phyloP scores from a whole-genome alignment of 352 stramenopile genomes.

The Pythium rishiriense region DNA sequence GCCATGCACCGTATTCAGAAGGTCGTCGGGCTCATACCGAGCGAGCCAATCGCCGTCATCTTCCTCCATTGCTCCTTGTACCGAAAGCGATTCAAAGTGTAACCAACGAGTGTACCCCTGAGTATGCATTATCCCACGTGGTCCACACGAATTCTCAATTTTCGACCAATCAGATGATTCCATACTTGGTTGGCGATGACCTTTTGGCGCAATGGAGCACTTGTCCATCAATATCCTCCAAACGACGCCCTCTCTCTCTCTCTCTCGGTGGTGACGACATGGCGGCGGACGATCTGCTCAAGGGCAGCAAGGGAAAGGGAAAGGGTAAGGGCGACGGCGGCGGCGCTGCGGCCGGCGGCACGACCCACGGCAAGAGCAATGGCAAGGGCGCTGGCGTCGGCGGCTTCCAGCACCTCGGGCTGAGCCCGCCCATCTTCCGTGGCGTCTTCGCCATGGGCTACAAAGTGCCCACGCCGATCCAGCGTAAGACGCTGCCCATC shows the following conservation, averaged over 20 bases:
- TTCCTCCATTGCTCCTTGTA: constrained; percentile 4
- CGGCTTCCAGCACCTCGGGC: constrained; percentile 84
- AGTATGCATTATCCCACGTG: constrained; percentile 4
- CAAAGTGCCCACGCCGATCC: constrained; percentile 98
- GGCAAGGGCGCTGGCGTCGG: constrained; percentile 72
- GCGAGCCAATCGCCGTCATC: constrained; percentile 51
- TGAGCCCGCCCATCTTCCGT: constrained; percentile 76
- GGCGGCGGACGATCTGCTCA: constrained; percentile 69
- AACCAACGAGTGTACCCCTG: background rate
- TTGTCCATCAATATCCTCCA: background rate
- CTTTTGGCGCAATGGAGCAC: constrained; percentile 9
- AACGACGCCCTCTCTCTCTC: background rate
- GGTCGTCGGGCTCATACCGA: constrained; percentile 28
- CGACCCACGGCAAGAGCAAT: constrained; percentile 77
- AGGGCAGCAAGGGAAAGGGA: constrained; percentile 33
- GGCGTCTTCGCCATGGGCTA: constrained; percentile 94
- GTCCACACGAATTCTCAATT: constrained; percentile 21
- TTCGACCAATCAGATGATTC: constrained; percentile 39
- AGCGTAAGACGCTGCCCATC: constrained; percentile 97
- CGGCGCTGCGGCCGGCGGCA: constrained; percentile 26
- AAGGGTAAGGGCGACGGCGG: constrained; percentile 10
- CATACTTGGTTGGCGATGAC: constrained; percentile 26
- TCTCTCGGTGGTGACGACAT: constrained; percentile 33
- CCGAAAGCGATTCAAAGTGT: background rate
- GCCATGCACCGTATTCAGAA: constrained; percentile 5